A percentile compares a stretch with the other conserved stretches of the same genome.
These are phyloP conservation scores for Jaapia argillacea DNA, from an alignment of 768 basidiomycete genomes.

Conservation along the genomic window DNA sequence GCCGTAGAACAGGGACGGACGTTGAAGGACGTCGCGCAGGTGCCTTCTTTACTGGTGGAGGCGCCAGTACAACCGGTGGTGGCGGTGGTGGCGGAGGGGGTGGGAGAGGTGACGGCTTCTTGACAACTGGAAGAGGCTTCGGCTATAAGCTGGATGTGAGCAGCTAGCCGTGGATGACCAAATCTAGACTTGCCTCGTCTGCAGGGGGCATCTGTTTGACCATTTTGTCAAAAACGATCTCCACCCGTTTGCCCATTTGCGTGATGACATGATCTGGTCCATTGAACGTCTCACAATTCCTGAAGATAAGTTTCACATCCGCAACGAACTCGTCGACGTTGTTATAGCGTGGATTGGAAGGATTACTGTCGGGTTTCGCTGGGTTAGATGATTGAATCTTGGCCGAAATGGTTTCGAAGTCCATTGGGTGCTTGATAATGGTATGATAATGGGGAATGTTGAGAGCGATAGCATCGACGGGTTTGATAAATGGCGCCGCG, in stretches of 20 bases:
- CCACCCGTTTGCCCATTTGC: constrained; percentile 71
- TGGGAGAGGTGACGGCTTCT: constrained; percentile 27
- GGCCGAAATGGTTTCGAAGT: constrained; percentile 84
- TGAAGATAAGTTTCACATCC: constrained; percentile 84
- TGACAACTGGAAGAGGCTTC: constrained; percentile 33
- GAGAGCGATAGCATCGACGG: constrained; percentile 82
- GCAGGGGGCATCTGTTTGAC: constrained; percentile 73
- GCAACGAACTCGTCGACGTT: constrained; percentile 71
- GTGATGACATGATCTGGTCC: constrained; percentile 80
- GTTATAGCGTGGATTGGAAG: constrained; percentile 64
- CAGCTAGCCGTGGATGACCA: neutral
- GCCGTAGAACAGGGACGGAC: constrained; percentile 74
- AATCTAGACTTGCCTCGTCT: constrained; percentile 49
- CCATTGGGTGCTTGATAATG: constrained; percentile 90
- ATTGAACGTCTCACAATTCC: constrained; percentile 87
- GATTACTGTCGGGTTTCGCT: constrained; percentile 60
- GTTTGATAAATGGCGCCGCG: constrained; percentile 67
- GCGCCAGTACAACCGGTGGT: constrained; percentile 33
- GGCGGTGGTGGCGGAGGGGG: constrained; percentile 34
- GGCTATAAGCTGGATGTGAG: constrained; percentile 24
- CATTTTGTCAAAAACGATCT: constrained; percentile 82
- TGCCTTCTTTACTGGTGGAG: constrained; percentile 31
- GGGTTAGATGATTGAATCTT: constrained; percentile 79
- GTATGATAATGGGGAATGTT: constrained; percentile 82
- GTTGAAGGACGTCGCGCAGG: constrained; percentile 65